Conservation (phyloP, 2,329 filamentous ascomycete genomes). For the Neofusicoccum umdonicola region DNA sequence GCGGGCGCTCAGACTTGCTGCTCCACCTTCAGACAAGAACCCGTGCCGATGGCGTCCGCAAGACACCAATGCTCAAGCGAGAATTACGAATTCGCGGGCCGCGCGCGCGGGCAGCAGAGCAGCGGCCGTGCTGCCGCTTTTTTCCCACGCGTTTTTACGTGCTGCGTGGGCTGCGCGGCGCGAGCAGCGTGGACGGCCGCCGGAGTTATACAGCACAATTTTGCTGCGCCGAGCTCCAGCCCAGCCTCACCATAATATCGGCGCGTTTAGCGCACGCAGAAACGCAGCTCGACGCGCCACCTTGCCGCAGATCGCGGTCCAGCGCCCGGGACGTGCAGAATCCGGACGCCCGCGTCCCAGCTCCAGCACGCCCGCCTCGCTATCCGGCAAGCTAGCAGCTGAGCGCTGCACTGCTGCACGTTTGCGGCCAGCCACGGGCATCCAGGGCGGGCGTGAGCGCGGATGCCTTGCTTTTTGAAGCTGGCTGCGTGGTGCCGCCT, state of each 20-base stretch:
- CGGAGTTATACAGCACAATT: not conserved
- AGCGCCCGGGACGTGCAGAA: not conserved
- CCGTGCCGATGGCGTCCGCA: conserved; percentile 1
- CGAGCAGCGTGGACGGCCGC: not conserved
- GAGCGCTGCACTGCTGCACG: not conserved
- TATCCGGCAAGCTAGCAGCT: too few species aligned
- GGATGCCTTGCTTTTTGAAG: not conserved
- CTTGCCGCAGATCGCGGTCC: conserved; percentile 4
- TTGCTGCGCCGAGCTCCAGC: not conserved
- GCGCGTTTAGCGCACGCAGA: conserved; percentile 3
- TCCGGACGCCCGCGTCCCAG: not conserved
- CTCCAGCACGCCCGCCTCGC: not conserved
- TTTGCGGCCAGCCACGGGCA: not conserved
- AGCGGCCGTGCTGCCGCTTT: not conserved
- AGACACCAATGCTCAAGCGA: not conserved
- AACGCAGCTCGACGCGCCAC: not conserved
- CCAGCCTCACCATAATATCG: conserved; percentile 7
- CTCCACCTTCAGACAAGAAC: conserved; percentile 11
- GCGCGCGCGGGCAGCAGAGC: not conserved
- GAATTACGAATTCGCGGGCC: not conserved
- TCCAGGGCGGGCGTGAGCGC: not conserved
- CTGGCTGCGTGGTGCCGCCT: not conserved
- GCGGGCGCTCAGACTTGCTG: conserved; percentile 15
- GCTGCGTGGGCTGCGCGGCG: not conserved
- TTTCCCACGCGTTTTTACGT: not conserved